Evolutionary conservation across 306 rosid genomes (phyloP), one percentile per base, ranked within the genome.

Genomic region (Calophaca sinica): DNA sequence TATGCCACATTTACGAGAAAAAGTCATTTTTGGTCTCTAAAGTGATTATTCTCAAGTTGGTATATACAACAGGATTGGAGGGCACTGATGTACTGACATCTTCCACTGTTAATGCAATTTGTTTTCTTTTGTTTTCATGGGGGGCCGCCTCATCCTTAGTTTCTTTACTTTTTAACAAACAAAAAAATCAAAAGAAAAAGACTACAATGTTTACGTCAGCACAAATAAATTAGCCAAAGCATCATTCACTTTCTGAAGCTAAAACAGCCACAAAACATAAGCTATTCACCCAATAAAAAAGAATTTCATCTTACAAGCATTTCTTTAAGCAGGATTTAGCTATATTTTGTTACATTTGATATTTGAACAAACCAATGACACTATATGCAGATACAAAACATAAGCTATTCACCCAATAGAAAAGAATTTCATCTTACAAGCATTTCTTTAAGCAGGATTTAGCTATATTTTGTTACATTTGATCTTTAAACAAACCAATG

Each of bases 391-490:
- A 20, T 20, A 54, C 36, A 38, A 28, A 33, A 57, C 70, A 38
- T 60, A 60, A 5, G 57, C 36, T 13, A 49, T 78, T 60, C 68
- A 51, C 15, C 31, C 6, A 13, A 12, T 28, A 76, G 6, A 66
- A 54, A 48, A 39, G 38, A 51, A 2, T 9, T 52, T 65, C 54
- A 55, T 28, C 44, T 11, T 9, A 69, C 62, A 49, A 49, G 46
- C 12, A 69, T 45, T 67, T 77, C 42, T 68, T n/a, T 48, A 69
- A 20, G 39, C 50, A 44, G 49, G 45, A 58, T 48, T 51, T 42
- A 38, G 60, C 65, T 52, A 62, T 60, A 29, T 62, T 65, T 75
- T 63, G 14, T 57, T 63, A 68, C 76, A 61, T 51, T 76, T 60
- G 74, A 73, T 60, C 57, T 54, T 68, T 45, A 51, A 59, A 59